Conservation (phyloP, 129 eudicot species). For the Centella asiatica region DNA sequence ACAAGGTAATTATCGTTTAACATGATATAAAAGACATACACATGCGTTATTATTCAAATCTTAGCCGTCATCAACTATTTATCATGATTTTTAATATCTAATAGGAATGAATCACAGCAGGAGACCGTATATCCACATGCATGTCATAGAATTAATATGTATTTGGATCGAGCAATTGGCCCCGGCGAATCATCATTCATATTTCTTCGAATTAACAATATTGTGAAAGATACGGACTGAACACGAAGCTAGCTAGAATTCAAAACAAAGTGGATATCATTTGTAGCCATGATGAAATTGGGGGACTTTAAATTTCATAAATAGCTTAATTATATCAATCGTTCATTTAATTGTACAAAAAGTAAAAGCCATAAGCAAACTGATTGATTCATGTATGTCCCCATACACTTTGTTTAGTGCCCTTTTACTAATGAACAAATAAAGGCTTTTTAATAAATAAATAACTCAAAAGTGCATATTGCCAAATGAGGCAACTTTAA, state of each 20-base stretch:
- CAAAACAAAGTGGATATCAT: background rate
- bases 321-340: background rate
- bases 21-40: no score
- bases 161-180: no score
- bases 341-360: no score
- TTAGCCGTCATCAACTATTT: background rate
- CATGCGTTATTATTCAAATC: no score
- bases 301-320: background rate
- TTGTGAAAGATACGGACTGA: background rate
- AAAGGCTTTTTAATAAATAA: no score
- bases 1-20: no score
- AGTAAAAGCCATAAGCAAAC: background rate
- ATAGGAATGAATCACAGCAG: background rate
- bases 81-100: background rate
- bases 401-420: background rate
- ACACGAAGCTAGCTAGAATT: background rate
- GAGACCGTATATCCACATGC: background rate
- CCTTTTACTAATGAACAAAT: background rate
- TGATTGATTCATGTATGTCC: background rate
- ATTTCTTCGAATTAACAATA: no score
- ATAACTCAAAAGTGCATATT: no score
- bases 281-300: background rate
- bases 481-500: no score
- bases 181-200: no score
- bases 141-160: no score